Evolutionary conservation across 441 rosid genomes (phyloP), one percentile per base, ranked within the genome.

Genomic region (Gossypium trilobum): DNA sequence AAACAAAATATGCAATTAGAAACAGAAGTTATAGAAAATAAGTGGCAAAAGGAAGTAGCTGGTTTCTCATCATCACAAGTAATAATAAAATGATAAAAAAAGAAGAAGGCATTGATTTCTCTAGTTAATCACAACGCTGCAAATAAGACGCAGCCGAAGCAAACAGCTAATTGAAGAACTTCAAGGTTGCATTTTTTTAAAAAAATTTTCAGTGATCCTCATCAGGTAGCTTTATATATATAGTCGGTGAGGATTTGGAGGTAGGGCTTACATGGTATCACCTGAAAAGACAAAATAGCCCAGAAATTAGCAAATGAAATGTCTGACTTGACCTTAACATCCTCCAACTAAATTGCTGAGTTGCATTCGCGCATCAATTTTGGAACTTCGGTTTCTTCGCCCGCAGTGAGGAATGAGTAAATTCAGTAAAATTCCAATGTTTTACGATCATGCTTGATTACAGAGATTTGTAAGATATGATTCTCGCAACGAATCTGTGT

Each of bases 391-490:
- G 58, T 51, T 50, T 14, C 79, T 51, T 19, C 70, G 70, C 69
- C 27, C 16, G 16, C 44, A 2, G 17, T 3, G 64, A 11, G 51
- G 44, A 16, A 44, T 22, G 4, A 7, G 56, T 20, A 27, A 27
- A 25, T 25, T 14, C 58, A 25, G 71, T 8, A 1, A 25, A 48
- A 50, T 19, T 23, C 17, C 20, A 50, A 50, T 25, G 31, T 57
- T 68, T 9, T 2, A 31, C 48, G 13, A 10, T 56, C 48, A 70
- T 54, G 22, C 57, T 67, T 22, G 14, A 9, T 33, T 20, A 8
- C 25, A 58, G 62, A 60, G 50, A 31, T 55, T 2, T 5, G 19
- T 20, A 71, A 36, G 52, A 36, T 13, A 85, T 83, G 86, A 64
- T 72, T 65, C 67, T 77, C 42, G 75, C 66, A 55, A 31, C 74